Evolutionary conservation across 805 yeast genomes (phyloP).

Genomic region (Cyberlindnera mycetangii): DNA sequence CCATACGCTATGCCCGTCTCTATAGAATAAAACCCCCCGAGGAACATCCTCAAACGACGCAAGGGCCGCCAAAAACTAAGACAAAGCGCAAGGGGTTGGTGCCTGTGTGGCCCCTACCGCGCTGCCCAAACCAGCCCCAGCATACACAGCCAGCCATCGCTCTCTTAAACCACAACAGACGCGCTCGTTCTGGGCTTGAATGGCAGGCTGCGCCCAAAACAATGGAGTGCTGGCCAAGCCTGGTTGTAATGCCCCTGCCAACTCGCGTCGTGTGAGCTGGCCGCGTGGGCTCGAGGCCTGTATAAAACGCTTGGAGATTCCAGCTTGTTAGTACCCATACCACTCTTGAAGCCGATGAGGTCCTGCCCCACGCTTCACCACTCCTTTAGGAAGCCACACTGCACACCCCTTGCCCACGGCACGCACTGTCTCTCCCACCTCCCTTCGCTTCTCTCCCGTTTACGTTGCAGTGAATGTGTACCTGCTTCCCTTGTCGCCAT

Average conservation of each 20-base stretch:
- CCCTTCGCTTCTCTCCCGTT: not conserved
- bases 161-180: not conserved
- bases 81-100: not conserved
- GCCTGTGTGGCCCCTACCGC: conserved; percentile 2
- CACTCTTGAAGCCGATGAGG: not conserved
- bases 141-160: conserved; percentile 8
- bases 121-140: not conserved
- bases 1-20: too few species aligned
- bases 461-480: not conserved
- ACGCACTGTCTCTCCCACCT: not conserved
- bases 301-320: not conserved
- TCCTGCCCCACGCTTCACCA: conserved; percentile 4
- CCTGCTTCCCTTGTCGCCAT: conserved; percentile 27
- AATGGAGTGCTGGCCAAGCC: conserved; percentile 5
- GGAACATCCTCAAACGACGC: not conserved
- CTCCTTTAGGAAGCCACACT: conserved; percentile 6
- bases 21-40: too few species aligned
- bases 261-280: conserved; percentile 3
- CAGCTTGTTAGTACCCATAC: not conserved
- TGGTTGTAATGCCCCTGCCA: not conserved
- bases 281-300: not conserved
- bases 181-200: not conserved
- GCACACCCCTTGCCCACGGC: not conserved
- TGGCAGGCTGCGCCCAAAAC: conserved; percentile 6
- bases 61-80: not conserved